Evolutionary conservation across 441 rosid genomes (phyloP), one percentile per base, ranked within the genome.

Genomic region (Pelargonium fulgidum): DNA sequence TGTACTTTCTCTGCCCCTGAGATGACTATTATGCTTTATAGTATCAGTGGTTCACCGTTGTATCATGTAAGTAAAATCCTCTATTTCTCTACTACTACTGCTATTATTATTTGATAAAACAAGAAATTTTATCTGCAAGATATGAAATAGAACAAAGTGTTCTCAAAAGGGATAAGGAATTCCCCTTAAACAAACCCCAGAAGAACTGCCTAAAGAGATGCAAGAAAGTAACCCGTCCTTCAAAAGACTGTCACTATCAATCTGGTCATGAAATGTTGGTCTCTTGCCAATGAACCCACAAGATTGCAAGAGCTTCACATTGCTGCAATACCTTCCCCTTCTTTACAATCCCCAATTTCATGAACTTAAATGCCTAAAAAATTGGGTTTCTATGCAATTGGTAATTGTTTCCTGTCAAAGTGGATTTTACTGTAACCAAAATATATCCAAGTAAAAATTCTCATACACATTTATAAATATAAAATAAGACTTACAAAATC

Each of bases 1-100:
- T 81, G 94, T 81, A 93, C 97, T 70, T 81, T 89, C 73, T 89
- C 99, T 62, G 97, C 98, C 70, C 99, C 98, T 75, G 98, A 96
- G 85, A 87, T 93, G 93, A 87, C 91, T 68, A 56, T 87, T 75
- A 84, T 89, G 80, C 83, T 96, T 11, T 85, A 85, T 73, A 80
- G 86, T 75, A 65, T 85, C 76, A 76, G 75, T 36, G 91, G 82
- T 69, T 72, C 71, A 62, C 92, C 97, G 2, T 66, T 96, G 68
- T 96, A 85, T 89, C 97, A 87, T 84, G 99, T 96, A 87, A 88
- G 98, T 83, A 66, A 65, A 76, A 54, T 72, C 70, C 58, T 50
- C 65, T 65, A 39, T 12, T 66, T 24, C 62, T 7, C 69, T 36
- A 19, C 22, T 52, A 3, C 66, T 10, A 36, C 61, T 20, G 66